Base-by-base conservation (phyloP, 208 protist genomes). In the Acanthamoeba triangularis region DNA sequence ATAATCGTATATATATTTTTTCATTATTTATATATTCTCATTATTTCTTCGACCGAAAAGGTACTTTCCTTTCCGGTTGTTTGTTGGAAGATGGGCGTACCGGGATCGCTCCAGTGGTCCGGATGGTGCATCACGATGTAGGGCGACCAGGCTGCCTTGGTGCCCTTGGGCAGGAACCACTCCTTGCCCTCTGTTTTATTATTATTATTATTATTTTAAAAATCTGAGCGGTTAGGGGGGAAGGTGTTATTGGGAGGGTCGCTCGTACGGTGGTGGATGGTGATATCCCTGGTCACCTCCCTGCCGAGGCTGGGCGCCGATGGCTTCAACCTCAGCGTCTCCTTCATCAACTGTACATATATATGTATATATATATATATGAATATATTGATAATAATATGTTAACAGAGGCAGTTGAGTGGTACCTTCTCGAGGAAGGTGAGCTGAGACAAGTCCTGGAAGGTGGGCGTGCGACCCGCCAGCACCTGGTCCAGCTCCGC, bases 261-360 rank as follows among this genome's bases (percentile, higher is more conserved):
- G n/a, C n/a, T n/a, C 65, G 65, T 72, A 72, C 65, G n/a, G 30
- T 72, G 23, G 30, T 72, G 65, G 30, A 88, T 37, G n/a, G 30
- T 59, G 47, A 88, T 37, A 23, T 88, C 80, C 80, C 44, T 59
- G 52, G 33, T 88, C 28, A 56, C n/a, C 44, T 88, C 41, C 13
- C 80, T 28, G 44, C 80, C 80, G n/a, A 88, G 80, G 44, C 47
- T 88, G 30, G 80, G 80, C 30, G 80, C 52, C 18, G 80, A 88
- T 16, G 80, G 80, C 35, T 59, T 88, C 80, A 88, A 88, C 20
- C 80, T 28, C 13, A 88, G 44, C 20, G 80, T 88, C 80, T 88
- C 80, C 23, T 88, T 88, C 28, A 88, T 30, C 52, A 88, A 30
- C 80, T 88, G 52, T 4, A 41, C 28, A 85, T 85, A 13, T 23